Base-by-base conservation (phyloP, 306 rosid genomes). In the Glycyrrhiza uralensis region DNA sequence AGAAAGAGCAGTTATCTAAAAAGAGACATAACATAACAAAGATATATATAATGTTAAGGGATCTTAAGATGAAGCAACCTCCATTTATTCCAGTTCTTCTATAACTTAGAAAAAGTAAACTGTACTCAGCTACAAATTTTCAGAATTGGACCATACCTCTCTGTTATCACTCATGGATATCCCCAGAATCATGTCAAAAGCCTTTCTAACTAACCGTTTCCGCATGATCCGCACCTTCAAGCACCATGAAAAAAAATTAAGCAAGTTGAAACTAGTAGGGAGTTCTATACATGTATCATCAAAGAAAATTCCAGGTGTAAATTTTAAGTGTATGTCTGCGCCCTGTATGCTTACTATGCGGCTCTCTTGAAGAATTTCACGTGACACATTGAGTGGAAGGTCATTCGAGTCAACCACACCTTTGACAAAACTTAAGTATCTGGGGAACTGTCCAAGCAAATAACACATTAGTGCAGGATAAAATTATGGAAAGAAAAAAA, bases 341-440 rank as follows among this genome's bases (percentile, higher is more conserved):
- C 51, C 39, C 36, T 30, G 60, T 62, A 36, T 51, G 78, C 97
- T 81, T 85, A 94, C 98, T 38, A 95, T 80, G 61, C 96, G 91
- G 72, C 97, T 95, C 79, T 95, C 99, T 86, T 95, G 99, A 80
- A 91, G 99, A 82, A 95, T 89, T 82, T 95, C 99, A 66, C 97
- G 97, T 7, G 99, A 95, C 63, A 91, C 96, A 71, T 95, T 95
- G 74, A 95, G 97, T 44, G 99, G 99, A 74, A 95, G 99, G 79
- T 91, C 97, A 79, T 89, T 85, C 1, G 99, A 95, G 78, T 95
- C 99, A 69, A 95, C 97, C 72, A 91, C 92, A 82, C 99, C 99
- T 79, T 95, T 91, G 72, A 91, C 83, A 56, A 95, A 95, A 89
- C 97, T 95, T 36, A 91, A 85, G 76, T 95, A 95, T 39, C 96